Base-by-base conservation (phyloP, 2,329 filamentous ascomycete genomes). In the Fusarium pininemorale region DNA sequence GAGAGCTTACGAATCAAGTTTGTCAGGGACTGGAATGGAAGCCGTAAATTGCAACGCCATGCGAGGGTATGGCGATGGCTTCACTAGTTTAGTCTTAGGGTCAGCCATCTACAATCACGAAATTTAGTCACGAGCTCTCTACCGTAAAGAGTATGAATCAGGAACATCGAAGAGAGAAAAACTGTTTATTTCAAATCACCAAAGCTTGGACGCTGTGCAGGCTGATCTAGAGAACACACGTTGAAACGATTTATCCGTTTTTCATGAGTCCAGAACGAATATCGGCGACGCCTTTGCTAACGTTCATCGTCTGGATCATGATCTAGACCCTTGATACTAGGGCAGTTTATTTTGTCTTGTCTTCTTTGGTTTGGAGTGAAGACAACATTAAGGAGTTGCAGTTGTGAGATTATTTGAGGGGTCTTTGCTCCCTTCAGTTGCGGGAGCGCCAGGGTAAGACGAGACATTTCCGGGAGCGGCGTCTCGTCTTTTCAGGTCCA, bases 381-480 rank as follows among this genome's bases (percentile, higher is more conserved):
- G 44, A 48, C 32, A 44, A 12, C 26, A 20, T 48, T 38, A 30
- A 48, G 13, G 37, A 38, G 53, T 41, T 59, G 45, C 37, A 38
- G 35, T 54, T 53, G 45, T 54, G 37, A 60, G 48, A 70, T 59
- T 44, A 66, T 60, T 45, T 28, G 64, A 50, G 57, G 66, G n/a
- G 42, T 30, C 32, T 63, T 50, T 45, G 66, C 60, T 24, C 48
- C 54, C 54, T 70, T 45, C 38, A 66, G 10, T 28, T 41, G 54
- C 61, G 56, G 61, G 37, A 66, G 66, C 42, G 64, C 41, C 53
- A 69, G 69, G 53, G 69, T 41, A 38, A 53, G 60, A 53, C 47
- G 38, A 73, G 70, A 73, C 70, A 73, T 54, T 55, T 20, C 16
- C 55, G 68, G 62, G 50, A 71, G 62, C 50, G 67, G 62, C 62